These are phyloP conservation scores for Tricladium varicosporioides DNA, from an alignment of 2,329 filamentous ascomycete genomes.

Conservation along the genomic window DNA sequence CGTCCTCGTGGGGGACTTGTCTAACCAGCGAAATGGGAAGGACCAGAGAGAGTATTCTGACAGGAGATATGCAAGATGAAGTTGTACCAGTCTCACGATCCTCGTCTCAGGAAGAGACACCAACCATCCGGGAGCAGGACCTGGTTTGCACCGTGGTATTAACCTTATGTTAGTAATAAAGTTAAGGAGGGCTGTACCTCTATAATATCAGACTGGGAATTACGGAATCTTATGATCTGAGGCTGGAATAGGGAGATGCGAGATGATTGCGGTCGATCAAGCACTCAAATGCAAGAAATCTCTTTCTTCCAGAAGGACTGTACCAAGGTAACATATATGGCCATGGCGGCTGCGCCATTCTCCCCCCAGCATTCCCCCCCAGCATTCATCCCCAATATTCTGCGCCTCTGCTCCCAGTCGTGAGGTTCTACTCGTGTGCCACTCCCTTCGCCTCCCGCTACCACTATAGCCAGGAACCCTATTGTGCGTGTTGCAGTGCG, in stretches of 20 bases:
- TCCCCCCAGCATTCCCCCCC: too few species aligned
- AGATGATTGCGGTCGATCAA: not conserved
- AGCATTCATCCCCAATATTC: not conserved
- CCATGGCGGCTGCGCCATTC: too few species aligned
- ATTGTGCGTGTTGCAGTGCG: not conserved
- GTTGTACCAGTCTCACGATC: constrained; percentile 8
- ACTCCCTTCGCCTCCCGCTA: too few species aligned
- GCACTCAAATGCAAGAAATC: too few species aligned
- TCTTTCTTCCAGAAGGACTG: too few species aligned
- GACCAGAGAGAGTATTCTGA: too few species aligned
- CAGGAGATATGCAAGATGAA: constrained; percentile 11
- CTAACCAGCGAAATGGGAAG: too few species aligned
- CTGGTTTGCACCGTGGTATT: not conserved
- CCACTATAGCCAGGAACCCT: not conserved
- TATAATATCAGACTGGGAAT: too few species aligned
- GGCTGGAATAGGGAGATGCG: not conserved
- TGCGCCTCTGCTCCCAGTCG: not conserved
- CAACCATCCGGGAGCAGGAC: not conserved
- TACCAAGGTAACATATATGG: too few species aligned
- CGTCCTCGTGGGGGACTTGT: too few species aligned
- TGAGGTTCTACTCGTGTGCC: not conserved
- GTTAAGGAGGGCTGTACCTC: not conserved
- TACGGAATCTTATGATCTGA: not conserved
- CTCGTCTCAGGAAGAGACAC: not conserved
- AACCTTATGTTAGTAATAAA: not conserved